Percentiles rank a stretch among this genome's conserved stretches.
Evolutionary conservation across 176 grass and related monocot genomes (phyloP).

Genomic region (Oryza rufipogon): DNA sequence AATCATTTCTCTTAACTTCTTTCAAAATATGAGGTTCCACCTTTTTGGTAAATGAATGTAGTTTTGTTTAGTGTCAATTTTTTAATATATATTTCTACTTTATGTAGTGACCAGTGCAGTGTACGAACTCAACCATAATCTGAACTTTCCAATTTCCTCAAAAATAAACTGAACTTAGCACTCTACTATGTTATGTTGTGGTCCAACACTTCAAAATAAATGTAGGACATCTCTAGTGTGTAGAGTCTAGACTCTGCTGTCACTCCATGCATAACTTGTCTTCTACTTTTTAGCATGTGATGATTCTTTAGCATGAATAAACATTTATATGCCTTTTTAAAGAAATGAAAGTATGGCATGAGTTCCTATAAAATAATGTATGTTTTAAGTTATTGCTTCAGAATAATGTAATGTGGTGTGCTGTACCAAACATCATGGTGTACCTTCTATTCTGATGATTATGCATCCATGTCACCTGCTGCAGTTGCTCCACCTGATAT

Average conservation of each 20-base stretch:
- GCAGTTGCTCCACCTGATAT: conserved; percentile 22
- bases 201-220: neutral
- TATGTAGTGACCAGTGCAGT: neutral
- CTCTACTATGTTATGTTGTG: neutral
- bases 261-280: neutral
- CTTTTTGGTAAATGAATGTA: neutral
- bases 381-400: neutral
- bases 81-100: neutral
- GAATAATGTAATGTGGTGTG: neutral
- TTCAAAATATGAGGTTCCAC: conserved; percentile 17
- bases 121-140: neutral
- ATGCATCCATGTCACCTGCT: neutral
- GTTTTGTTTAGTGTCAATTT: neutral
- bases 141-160: neutral
- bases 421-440: neutral
- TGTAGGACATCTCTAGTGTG: neutral
- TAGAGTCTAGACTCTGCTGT: neutral
- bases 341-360: conserved; percentile 4
- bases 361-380: neutral
- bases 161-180: neutral
- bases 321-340: neutral
- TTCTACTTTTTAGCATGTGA: neutral
- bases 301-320: neutral
- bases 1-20: conserved; percentile 42
- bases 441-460: conserved; percentile 20